A percentile compares a stretch with the other conserved stretches of the same genome.
Conservation (phyloP, 176 grass and related monocot species). For the Phoenix dactylifera region DNA sequence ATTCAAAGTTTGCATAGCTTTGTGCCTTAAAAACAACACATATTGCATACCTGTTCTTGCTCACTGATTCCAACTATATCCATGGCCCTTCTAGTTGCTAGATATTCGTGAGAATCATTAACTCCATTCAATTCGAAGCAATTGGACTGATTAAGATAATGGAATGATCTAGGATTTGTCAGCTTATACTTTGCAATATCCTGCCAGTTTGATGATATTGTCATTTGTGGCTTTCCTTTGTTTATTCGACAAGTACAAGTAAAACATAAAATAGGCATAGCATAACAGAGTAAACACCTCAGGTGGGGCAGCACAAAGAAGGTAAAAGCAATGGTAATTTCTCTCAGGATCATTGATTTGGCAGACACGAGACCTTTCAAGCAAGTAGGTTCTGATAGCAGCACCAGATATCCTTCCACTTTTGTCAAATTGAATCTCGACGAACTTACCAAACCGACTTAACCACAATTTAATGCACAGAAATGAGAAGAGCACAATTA, state of each 20-base stretch:
- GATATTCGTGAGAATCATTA: conserved; percentile 77
- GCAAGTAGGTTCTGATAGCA: conserved; percentile 98
- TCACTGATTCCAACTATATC: conserved; percentile 80
- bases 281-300: conserved; percentile 8
- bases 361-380: conserved; percentile 98
- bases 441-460: conserved; percentile 99
- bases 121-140: conserved; percentile 83
- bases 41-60: conserved; percentile 69
- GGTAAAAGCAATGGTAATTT: conserved; percentile 19
- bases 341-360: conserved; percentile 87
- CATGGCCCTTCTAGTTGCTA: conserved; percentile 89
- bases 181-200: conserved; percentile 77
- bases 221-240: background rate
- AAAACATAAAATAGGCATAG: no score
- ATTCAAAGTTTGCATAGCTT: no score
- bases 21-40: no score
- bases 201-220: conserved; percentile 33
- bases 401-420: conserved; percentile 91
- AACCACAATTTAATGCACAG: conserved; percentile 6
- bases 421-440: conserved; percentile 99
- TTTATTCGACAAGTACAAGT: no score
- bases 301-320: conserved; percentile 15
- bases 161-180: conserved; percentile 45
- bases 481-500: conserved; percentile 3
- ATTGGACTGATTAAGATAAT: conserved; percentile 92